Base-by-base conservation (phyloP, 805 yeast species). In the Metschnikowia matae region DNA sequence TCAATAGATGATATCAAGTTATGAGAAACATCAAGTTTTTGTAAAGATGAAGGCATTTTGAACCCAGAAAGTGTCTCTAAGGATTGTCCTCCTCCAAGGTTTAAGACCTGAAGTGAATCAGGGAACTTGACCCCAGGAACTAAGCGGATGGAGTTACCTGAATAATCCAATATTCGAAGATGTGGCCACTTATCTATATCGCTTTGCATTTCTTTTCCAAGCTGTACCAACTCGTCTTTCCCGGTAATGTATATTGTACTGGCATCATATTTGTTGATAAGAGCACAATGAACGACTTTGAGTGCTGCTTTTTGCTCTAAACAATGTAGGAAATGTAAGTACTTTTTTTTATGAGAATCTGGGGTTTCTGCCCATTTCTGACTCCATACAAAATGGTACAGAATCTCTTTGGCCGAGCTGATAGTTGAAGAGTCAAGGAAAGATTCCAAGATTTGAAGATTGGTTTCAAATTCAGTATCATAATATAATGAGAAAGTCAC, bases 51-150 rank as follows among this genome's bases (percentile, higher is more conserved):
- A 0, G 77, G 78, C 61, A 73, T 62, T 40, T 66, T 67, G 54
- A 72, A 68, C 14, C 76, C 77, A 3, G 69, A 57, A 36, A 73
- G 64, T 3, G 75, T 65, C 39, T 71, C 75, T 43, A 73, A 60
- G 2, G 74, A 65, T 48, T 60, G 60, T 3, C 75, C 69, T 18
- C 77, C 77, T 20, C 74, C 71, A 15, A 73, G 59, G 53, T 72
- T 73, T 48, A 73, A 53, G 3, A 65, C 63, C 52, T 70, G 70
- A 34, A 73, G 54, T 1, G 68, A 48, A 36, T 71, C 74, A 3
- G 77, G 75, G 43, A 73, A 63, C 38, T 57, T 62, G 17, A 73
- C 69, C 2, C 73, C 76, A 4, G 76, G 74, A n/a, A 72, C 59
- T 42, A 65, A 61, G 32, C 71, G 55, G 17, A 73, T 65, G 47